Conservation (phyloP, 1,139 yeast genomes). For the Debaryomyces udenii region DNA sequence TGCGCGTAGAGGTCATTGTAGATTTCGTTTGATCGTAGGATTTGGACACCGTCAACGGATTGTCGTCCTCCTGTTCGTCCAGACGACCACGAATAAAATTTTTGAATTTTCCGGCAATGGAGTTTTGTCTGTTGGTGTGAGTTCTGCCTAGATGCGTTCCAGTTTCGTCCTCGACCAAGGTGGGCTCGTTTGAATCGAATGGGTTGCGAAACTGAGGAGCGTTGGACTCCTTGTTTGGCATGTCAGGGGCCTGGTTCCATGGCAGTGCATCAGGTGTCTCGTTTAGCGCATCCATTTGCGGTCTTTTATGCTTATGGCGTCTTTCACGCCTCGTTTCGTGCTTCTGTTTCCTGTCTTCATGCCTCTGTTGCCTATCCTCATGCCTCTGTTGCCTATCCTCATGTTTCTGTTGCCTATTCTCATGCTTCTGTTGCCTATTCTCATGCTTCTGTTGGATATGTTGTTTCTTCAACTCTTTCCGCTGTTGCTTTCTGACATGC, state of each 20-base stretch:
- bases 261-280: conserved; percentile 1
- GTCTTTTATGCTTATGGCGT: not conserved
- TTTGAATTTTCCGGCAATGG: conserved; percentile 19
- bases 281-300: not conserved
- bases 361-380: not conserved
- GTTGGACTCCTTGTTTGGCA: not conserved
- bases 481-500: conserved; percentile 30
- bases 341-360: not conserved
- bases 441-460: conserved; percentile 2
- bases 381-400: conserved; percentile 8
- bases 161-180: conserved; percentile 13
- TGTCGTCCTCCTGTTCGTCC: conserved; percentile 7
- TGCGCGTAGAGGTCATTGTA: conserved; percentile 32
- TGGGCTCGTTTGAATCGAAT: conserved; percentile 18
- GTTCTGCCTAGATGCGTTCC: conserved; percentile 1
- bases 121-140: conserved; percentile 16
- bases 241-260: not conserved
- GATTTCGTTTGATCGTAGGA: conserved; percentile 45
- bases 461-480: conserved; percentile 14
- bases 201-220: conserved; percentile 15
- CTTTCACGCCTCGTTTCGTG: conserved; percentile 6
- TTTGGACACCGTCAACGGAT: not conserved
- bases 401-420: conserved; percentile 14
- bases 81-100: conserved; percentile 17
- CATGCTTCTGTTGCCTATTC: conserved; percentile 10